These are phyloP conservation scores for Lasiosphaeriaceae sp. DNA, from an alignment of 495 filamentous ascomycete species.

Conservation along the genomic window DNA sequence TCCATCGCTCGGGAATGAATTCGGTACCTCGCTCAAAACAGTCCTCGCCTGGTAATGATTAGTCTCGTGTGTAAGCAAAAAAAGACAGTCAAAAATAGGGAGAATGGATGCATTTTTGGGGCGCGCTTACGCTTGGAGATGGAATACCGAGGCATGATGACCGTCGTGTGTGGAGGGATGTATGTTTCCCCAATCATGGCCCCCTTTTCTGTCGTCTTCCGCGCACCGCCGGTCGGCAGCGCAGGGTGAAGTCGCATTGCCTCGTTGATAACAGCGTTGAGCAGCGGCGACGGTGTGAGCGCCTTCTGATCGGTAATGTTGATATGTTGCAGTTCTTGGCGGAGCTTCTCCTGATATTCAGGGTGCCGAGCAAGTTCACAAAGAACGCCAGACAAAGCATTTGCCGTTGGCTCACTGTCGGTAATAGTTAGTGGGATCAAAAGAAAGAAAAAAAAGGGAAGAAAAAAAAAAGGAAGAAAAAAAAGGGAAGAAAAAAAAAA, in stretches of 20 bases:
- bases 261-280: constrained; percentile 53
- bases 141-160: constrained; percentile 41
- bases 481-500: too few species aligned
- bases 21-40: constrained; percentile 5
- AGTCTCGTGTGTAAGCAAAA: too few species aligned
- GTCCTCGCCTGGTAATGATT: constrained; percentile 10
- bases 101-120: not conserved
- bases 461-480: too few species aligned
- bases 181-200: constrained; percentile 38
- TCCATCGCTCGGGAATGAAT: constrained; percentile 54
- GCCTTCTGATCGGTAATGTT: not conserved
- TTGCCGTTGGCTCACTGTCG: too few species aligned
- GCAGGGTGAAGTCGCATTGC: constrained; percentile 50
- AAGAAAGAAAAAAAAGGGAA: too few species aligned
- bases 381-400: not conserved
- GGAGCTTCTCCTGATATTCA: not conserved
- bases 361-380: not conserved
- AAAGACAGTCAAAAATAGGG: too few species aligned
- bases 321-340: not conserved
- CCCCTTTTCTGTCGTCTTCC: constrained; percentile 42
- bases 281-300: constrained; percentile 17
- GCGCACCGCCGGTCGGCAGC: constrained; percentile 40
- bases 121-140: too few species aligned
- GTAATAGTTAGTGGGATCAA: too few species aligned
- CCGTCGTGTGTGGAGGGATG: constrained; percentile 40